Base-by-base conservation (phyloP, 371 early-diverging fungal species). In the Parasitella parasitica region DNA sequence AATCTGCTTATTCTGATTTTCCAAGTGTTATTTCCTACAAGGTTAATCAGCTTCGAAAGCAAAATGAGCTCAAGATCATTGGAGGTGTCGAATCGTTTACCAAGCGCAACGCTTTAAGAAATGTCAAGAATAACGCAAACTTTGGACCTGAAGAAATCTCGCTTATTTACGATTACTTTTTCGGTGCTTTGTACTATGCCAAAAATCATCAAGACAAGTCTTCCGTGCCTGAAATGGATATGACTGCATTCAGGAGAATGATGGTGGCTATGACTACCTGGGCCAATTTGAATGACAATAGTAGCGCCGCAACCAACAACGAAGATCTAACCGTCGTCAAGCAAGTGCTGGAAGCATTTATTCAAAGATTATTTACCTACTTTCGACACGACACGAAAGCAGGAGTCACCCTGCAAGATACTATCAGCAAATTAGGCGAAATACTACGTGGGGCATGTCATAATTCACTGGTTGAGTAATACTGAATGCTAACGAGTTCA, bases 61-160 rank as follows among this genome's bases (percentile, higher is more conserved):
- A 86, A 18, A 89, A 90, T 59, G 95, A 95, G 70, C 88, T 96
- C 60, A 93, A 92, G 66, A 92, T 97, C 15, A 92, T 95, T 30
- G 97, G 96, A 59, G 90, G 93, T 13, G 89, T 98, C 60, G 95
- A 96, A 74, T 86, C 87, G 28, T 98, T 93, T 64, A 91, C 96
- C 0, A 97, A 96, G 61, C 91, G 95, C 63, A 89, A 89, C 6
- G 83, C 89, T 13, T 77, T 97, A 27, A 88, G 97, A 32, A 91
- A 89, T 66, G 72, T 98, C 22, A 74, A 83, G 6, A 85, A 89
- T 38, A 83, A 80, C 5, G 82, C 86, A 38, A 83, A 86, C 30
- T 95, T 98, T 60, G 85, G 84, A 55, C 90, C 91, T 63, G 94
- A 94, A 32, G 90, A 97, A 63, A 80, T 97, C 34, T 82, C 91